Base-by-base conservation (phyloP, 1,139 yeast species). In the Sugiyamaella sp. region DNA sequence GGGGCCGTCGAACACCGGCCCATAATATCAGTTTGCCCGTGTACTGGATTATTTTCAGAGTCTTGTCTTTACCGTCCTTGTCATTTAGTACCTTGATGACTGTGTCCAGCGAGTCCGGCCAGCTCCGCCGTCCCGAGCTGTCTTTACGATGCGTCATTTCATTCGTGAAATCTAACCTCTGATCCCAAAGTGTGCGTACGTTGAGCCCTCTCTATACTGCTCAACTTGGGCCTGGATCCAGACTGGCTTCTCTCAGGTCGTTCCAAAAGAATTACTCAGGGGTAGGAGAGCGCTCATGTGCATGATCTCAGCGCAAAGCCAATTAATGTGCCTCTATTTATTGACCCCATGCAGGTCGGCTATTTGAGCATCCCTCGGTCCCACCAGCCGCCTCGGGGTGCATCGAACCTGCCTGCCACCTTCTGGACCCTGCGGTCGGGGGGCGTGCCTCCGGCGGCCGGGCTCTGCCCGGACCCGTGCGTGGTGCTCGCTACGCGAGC, bases 31-130 rank as follows among this genome's bases (percentile, higher is more conserved):
- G 62, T 48, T 63, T 60, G 32, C 64, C 58, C 1, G 66, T 59
- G 46, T 68, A 68, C 49, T 68, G 71, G 33, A 68, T 55, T 20
- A 67, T 52, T 50, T 68, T 66, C 45, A 65, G 47, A 27, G 66
- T 49, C 57, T 67, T 67, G 55, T 67, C 70, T 52, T 65, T 64
- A 3, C 71, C 71, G 42, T 64, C 66, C 27, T 65, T 61, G 22
- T 58, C 60, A 33, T 63, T 59, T 48, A 66, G 55, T 8, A 66
- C 57, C 29, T 51, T 51, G 19, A 61, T 57, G 5, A 60, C 53
- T 14, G 57, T 51, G 42, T 62, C 66, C 37, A 63, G 38, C 14
- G 51, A 17, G 22, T 47, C 51, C 4, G 39, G 19, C 45, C 45
- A 47, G 29, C 16, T 46, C 32, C 43, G 25, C 21, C 20, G n/a